A percentile compares a stretch with the other conserved stretches of the same genome.
phyloP scores from a whole-genome alignment of 2,329 filamentous ascomycete genomes.

The Phialophora chinensis region DNA sequence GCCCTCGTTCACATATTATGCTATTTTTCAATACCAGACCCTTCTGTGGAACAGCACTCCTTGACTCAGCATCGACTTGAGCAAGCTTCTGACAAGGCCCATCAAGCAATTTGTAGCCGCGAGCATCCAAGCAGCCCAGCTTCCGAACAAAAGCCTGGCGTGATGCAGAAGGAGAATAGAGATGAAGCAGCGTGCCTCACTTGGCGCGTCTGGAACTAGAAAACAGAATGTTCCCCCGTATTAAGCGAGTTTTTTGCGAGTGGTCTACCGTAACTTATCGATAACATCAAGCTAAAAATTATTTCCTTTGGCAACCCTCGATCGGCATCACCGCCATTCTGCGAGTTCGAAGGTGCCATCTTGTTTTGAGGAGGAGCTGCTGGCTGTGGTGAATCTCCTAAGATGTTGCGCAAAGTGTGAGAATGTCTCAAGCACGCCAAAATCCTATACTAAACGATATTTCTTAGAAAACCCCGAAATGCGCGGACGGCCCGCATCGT shows the following conservation, averaged over 20 bases:
- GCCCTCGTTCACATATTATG: neutral
- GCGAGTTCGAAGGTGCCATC: neutral
- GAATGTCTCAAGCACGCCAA: slow-evolving; percentile 29
- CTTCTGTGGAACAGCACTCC: neutral
- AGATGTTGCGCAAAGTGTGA: slow-evolving; percentile 54
- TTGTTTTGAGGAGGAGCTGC: neutral
- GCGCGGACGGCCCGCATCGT: slow-evolving; percentile 94
- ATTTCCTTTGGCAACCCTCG: neutral
- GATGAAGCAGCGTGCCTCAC: too few relatives aligned
- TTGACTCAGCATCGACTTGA: neutral
- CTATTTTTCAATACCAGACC: neutral
- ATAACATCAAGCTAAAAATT: slow-evolving; percentile 1
- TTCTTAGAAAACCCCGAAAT: slow-evolving; percentile 66
- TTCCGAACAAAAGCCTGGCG: neutral
- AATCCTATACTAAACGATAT: neutral
- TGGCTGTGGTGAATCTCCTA: slow-evolving; percentile 25
- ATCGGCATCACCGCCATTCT: neutral
- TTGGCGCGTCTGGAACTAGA: neutral
- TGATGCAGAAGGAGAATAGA: neutral
- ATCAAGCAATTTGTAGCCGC: neutral
- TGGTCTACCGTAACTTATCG: neutral
- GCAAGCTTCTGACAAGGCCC: neutral
- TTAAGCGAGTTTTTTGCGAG: neutral
- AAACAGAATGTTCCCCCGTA: neutral
- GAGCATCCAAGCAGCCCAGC: neutral